Evolutionary conservation across 1,284 basidiomycete species (phyloP).

Genomic region (Polyporus tsugae): DNA sequence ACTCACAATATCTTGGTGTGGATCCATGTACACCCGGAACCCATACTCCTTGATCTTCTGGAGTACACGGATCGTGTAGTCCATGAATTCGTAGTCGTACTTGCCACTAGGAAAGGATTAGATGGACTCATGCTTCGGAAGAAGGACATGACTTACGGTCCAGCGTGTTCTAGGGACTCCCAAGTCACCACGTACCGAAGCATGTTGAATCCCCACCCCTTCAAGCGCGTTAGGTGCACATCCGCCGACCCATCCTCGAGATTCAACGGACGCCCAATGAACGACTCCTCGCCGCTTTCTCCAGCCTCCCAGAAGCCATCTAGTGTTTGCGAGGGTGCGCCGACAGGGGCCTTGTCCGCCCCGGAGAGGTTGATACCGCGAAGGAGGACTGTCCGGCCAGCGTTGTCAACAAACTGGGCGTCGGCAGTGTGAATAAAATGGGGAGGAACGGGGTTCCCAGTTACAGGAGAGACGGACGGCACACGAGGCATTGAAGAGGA

Average conservation of each 20-base stretch:
- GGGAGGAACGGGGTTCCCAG: constrained; percentile 60
- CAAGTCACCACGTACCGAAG: constrained; percentile 94
- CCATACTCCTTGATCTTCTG: constrained; percentile 93
- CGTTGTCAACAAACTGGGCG: constrained; percentile 84
- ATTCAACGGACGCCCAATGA: constrained; percentile 81
- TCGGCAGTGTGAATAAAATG: constrained; percentile 74
- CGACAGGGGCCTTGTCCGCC: constrained; percentile 84
- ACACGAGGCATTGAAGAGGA: constrained; percentile 59
- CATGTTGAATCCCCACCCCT: constrained; percentile 95
- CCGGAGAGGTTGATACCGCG: constrained; percentile 95
- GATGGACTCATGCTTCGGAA: neutral
- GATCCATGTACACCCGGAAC: constrained; percentile 96
- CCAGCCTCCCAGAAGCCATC: constrained; percentile 92
- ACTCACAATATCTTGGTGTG: constrained; percentile 95
- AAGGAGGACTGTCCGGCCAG: constrained; percentile 85
- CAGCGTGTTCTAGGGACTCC: constrained; percentile 94
- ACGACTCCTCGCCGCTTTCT: constrained; percentile 77
- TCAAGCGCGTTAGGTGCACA: constrained; percentile 86
- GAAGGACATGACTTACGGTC: constrained; percentile 75
- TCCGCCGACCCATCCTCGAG: constrained; percentile 88
- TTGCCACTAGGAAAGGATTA: constrained; percentile 66
- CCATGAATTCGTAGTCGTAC: constrained; percentile 93
- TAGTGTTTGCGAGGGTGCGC: constrained; percentile 70
- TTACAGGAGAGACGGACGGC: constrained; percentile 72
- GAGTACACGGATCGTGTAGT: constrained; percentile 89